Base-by-base conservation (phyloP, 345 rosid genomes). In the Gossypium arboreum region DNA sequence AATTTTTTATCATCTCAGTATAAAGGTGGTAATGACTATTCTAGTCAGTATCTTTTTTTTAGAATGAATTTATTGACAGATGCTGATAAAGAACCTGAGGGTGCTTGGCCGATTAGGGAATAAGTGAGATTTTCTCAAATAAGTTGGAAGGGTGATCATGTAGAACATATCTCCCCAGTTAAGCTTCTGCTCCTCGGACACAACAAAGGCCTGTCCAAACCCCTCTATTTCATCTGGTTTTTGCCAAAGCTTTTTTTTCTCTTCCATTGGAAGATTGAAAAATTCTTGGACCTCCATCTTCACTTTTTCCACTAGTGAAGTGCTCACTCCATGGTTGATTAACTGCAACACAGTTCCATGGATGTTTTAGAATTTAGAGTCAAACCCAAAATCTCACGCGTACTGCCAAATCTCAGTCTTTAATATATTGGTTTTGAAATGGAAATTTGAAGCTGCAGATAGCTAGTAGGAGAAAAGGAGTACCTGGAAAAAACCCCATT, bases 121-220 rank as follows among this genome's bases (percentile, higher is more conserved):
- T 67, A 84, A 72, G 66, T 78, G 75, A 61, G 82, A 73, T 58
- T 78, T 78, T 60, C 85, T 81, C 2, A 77, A 74, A 70, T 4
- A 64, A 43, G 64, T 55, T 17, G 87, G 85, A 44, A 76, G 52
- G 20, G 81, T 75, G 11, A 78, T 77, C 76, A 84, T 71, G 72
- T 51, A 79, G 59, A 82, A 82, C 74, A 82, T 48, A 51, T 84
- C 87, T 43, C 74, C 81, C 85, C 83, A 84, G 9, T 84, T 84
- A 7, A 82, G 87, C 74, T 77, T 81, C 76, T 84, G 87, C 58
- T 84, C 83, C 27, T 79, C 83, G 0, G 83, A 84, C 34, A 75
- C 12, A 55, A 60, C 65, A 60, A 60, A 60, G 18, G 18, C 65
- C 18, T 60, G 43, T 12, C 65, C 65, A 3, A 63, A 63, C 44